These are phyloP conservation scores for Bryopsis sp. DNA, from an alignment of 139 green algal genomes.

Conservation along the genomic window DNA sequence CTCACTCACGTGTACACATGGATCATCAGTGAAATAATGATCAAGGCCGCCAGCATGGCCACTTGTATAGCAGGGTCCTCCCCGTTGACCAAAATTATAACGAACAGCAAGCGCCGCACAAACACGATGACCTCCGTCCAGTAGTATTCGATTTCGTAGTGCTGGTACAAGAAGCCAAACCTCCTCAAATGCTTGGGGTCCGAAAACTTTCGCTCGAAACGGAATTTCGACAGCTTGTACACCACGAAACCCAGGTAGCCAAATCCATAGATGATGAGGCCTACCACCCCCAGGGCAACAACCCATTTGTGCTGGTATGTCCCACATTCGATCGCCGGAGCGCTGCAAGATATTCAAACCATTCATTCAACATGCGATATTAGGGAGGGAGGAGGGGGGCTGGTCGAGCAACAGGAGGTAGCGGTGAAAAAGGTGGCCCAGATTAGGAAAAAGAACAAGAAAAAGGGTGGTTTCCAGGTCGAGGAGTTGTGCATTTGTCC, in stretches of 20 bases:
- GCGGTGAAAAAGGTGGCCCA: no score
- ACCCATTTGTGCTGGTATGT: background rate
- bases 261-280: conserved; percentile 5
- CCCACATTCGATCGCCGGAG: background rate
- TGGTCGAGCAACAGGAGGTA: no score
- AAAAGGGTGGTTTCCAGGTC: no score
- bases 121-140: background rate
- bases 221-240: background rate
- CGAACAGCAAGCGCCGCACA: background rate
- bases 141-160: conserved; percentile 7
- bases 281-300: background rate
- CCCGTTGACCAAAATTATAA: background rate
- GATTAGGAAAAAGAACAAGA: no score
- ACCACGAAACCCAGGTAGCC: background rate
- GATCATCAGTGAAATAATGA: conserved; percentile 6
- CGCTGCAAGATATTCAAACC: no score
- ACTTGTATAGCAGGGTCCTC: conserved; percentile 10
- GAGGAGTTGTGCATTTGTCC: no score
- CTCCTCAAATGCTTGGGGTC: background rate
- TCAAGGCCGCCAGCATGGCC: background rate
- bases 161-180: conserved; percentile 11
- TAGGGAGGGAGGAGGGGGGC: no score
- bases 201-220: background rate
- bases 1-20: conserved; percentile 6
- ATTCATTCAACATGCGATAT: no score